These are phyloP conservation scores for Neophaeococcomyces mojaviensis DNA, from an alignment of 2,329 filamentous ascomycete species.

Conservation along the genomic window DNA sequence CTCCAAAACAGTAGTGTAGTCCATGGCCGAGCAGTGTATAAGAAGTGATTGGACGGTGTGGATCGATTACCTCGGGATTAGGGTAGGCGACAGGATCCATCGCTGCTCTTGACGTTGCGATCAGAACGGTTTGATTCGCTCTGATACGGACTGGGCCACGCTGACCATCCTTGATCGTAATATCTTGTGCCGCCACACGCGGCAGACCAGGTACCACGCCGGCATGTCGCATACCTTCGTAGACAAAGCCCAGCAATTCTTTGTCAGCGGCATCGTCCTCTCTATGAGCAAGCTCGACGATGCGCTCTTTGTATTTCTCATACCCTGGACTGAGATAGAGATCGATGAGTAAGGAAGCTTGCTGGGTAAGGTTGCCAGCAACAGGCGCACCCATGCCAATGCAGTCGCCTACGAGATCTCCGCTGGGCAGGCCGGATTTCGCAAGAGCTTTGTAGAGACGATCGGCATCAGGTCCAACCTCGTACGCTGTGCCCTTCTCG, in stretches of 20 bases:
- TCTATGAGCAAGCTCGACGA: conserved; percentile 43
- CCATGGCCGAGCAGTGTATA: conserved; percentile 37
- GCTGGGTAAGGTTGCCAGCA: conserved; percentile 46
- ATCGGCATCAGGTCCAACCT: conserved; percentile 44
- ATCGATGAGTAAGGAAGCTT: conserved; percentile 47
- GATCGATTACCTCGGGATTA: conserved; percentile 34
- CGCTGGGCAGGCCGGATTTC: conserved; percentile 38
- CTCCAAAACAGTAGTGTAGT: conserved; percentile 36
- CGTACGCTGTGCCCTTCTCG: conserved; percentile 42
- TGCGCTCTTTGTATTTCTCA: conserved; percentile 44
- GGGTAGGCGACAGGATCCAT: conserved; percentile 32
- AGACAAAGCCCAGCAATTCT: conserved; percentile 48
- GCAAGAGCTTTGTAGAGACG: conserved; percentile 45
- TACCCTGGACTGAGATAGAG: conserved; percentile 45
- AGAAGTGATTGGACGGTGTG: conserved; percentile 33
- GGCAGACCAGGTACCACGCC: conserved; percentile 46
- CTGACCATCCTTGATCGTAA: conserved; percentile 38
- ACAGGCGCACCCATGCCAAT: conserved; percentile 45
- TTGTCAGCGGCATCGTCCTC: conserved; percentile 35
- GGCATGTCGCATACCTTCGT: conserved; percentile 48
- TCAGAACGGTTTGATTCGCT: conserved; percentile 36
- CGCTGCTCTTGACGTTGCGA: conserved; percentile 26
- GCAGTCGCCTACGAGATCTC: conserved; percentile 44
- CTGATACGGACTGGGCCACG: conserved; percentile 42
- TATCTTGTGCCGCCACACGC: conserved; percentile 41